Evolutionary conservation across 139 green algal genomes (phyloP).

Genomic region (Auxenochlorella protothecoides): DNA sequence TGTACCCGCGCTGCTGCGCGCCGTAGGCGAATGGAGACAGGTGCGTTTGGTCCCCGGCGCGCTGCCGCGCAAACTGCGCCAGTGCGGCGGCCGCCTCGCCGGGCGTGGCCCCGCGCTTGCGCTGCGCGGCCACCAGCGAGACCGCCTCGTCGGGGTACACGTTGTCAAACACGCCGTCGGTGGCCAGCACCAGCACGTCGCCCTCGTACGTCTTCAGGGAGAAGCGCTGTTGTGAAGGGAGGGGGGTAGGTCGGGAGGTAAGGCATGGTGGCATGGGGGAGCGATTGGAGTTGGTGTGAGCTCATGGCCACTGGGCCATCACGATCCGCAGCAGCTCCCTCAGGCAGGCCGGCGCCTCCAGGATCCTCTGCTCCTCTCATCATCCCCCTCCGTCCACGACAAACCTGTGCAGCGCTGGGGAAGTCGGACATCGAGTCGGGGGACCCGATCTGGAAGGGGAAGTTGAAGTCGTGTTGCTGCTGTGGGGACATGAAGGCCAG

Average conservation of each 20-base stretch:
- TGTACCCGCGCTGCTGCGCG: constrained; percentile 42
- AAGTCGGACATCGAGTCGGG: constrained; percentile 44
- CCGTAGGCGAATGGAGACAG: constrained; percentile 71
- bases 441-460: constrained; percentile 80
- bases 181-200: constrained; percentile 83
- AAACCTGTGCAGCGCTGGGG: constrained; percentile 31
- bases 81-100: constrained; percentile 26
- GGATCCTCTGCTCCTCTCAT: background rate
- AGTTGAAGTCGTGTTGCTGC: constrained; percentile 99
- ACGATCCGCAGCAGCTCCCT: background rate
- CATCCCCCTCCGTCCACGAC: background rate
- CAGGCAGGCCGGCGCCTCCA: too few species aligned
- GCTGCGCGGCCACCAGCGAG: constrained; percentile 26
- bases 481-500: constrained; percentile 69
- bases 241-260: too few species aligned
- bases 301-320: too few species aligned
- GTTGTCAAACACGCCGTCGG: constrained; percentile 97
- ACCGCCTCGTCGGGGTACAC: constrained; percentile 82
- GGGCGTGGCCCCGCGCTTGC: constrained; percentile 25
- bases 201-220: constrained; percentile 59
- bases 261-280: too few species aligned
- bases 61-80: constrained; percentile 35
- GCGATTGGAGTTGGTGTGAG: too few species aligned
- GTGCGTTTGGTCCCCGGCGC: constrained; percentile 47
- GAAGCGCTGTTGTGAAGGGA: constrained; percentile 4